These are phyloP conservation scores for Hyphopichia burtonii DNA, from an alignment of 1,139 yeast genomes.

Conservation along the genomic window DNA sequence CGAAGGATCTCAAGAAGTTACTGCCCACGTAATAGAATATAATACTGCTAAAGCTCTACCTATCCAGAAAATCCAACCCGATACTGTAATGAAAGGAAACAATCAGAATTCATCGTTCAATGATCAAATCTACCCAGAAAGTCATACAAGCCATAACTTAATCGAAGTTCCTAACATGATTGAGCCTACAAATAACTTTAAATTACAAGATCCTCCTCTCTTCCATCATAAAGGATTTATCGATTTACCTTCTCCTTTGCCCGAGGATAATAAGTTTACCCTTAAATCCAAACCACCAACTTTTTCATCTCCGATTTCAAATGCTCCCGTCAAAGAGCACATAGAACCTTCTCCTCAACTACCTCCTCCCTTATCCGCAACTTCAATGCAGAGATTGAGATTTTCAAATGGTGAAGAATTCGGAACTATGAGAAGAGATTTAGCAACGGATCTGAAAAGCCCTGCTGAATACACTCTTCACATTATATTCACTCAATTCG, in stretches of 20 bases:
- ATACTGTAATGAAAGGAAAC: background rate
- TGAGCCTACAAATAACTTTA: constrained; percentile 8
- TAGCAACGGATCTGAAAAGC: constrained; percentile 68
- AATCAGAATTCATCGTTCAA: background rate
- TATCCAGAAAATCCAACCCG: constrained; percentile 4
- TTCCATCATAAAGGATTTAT: constrained; percentile 5
- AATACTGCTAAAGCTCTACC: constrained; percentile 16
- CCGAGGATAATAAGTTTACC: background rate
- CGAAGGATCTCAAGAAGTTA: constrained; percentile 13
- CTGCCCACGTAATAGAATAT: constrained; percentile 14
- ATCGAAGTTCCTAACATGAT: background rate
- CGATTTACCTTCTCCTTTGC: constrained; percentile 9
- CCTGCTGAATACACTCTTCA: constrained; percentile 95
- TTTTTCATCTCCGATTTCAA: constrained; percentile 23
- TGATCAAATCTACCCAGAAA: too few species aligned
- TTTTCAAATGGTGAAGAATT: constrained; percentile 36
- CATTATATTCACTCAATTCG: constrained; percentile 91
- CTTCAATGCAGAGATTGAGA: constrained; percentile 22
- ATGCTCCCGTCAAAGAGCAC: constrained; percentile 14
- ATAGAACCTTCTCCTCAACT: constrained; percentile 34
- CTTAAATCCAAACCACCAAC: background rate
- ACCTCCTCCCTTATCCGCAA: constrained; percentile 24
- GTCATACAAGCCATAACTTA: background rate
- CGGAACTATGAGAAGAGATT: constrained; percentile 36
- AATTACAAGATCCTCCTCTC: constrained; percentile 26